Percentiles rank a stretch among this genome's conserved stretches.
Evolutionary conservation across 345 rosid genomes (phyloP).

Genomic region (Boechera divaricarpa): DNA sequence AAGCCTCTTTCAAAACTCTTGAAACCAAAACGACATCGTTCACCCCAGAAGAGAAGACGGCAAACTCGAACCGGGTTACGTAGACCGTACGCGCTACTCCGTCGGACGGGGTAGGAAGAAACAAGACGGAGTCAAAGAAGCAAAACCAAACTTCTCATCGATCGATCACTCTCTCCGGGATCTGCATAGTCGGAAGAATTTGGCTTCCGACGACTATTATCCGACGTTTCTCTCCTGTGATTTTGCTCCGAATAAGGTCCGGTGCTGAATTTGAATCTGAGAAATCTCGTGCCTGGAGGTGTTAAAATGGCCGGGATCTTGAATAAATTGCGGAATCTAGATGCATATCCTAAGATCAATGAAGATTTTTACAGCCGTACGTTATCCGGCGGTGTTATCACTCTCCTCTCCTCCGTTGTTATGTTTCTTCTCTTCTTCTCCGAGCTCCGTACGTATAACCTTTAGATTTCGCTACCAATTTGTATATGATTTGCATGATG

Average conservation of each 20-base stretch:
- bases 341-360: conserved; percentile 94
- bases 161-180: conserved; percentile 18
- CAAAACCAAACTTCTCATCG: background rate
- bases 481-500: background rate
- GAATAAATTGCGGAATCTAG: conserved; percentile 79
- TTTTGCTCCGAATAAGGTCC: background rate
- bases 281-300: conserved; percentile 1
- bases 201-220: conserved; percentile 14
- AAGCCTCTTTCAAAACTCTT: background rate
- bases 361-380: conserved; percentile 98
- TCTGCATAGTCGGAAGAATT: conserved; percentile 23
- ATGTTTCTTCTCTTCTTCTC: conserved; percentile 97
- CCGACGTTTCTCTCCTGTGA: background rate
- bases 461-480: background rate
- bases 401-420: conserved; percentile 82
- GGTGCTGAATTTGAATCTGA: conserved; percentile 24
- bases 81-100: conserved; percentile 6
- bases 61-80: conserved; percentile 18
- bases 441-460: conserved; percentile 70
- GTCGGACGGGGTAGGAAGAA: conserved; percentile 3
- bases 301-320: conserved; percentile 67
- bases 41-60: background rate
- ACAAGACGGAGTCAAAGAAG: conserved; percentile 11
- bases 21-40: background rate
- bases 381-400: conserved; percentile 91